Evolutionary conservation across 495 filamentous ascomycete species (phyloP), one percentile per base, ranked within the genome.

Genomic region (Aspergillus sclerotiicarbonarius): DNA sequence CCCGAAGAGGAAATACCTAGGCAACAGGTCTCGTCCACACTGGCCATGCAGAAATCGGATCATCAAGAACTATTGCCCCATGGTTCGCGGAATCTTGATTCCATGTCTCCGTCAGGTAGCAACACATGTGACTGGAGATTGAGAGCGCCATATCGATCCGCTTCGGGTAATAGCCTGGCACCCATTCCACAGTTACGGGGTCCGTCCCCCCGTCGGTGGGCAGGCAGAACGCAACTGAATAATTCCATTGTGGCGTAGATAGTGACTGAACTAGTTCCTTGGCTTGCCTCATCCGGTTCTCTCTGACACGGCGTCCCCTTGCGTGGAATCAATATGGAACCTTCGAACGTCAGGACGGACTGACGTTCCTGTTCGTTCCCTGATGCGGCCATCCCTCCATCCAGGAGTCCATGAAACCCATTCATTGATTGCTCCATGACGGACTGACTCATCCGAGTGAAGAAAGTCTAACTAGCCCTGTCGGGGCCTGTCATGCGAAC

Each of bases 311-410:
- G 9, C 21, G n/a, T 9, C 31, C 47, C 47, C 47, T 50, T 50
- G 47, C 47, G 47, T 50, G 25, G 47, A 50, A 50, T 50, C 8
- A 15, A 32, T 32, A 50, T 50, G 47, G 47, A 50, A 50, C n/a
- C 25, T 50, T 50, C 47, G 13, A 31, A 29, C 25, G 25, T n/a
- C n/a, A n/a, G n/a, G n/a, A n/a, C n/a, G n/a, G n/a, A n/a, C n/a
- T n/a, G n/a, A n/a, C n/a, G n/a, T n/a, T n/a, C n/a, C n/a, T n/a
- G n/a, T n/a, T n/a, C n/a, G n/a, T n/a, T n/a, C n/a, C n/a, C n/a
- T n/a, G n/a, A n/a, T n/a, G n/a, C n/a, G n/a, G n/a, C n/a, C n/a
- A n/a, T n/a, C n/a, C n/a, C n/a, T n/a, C n/a, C n/a, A n/a, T n/a
- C n/a, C n/a, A n/a, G n/a, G n/a, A n/a, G n/a, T n/a, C n/a, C n/a